These are phyloP conservation scores for Solanum boliviense DNA, from an alignment of 257 asterid species.

Conservation along the genomic window DNA sequence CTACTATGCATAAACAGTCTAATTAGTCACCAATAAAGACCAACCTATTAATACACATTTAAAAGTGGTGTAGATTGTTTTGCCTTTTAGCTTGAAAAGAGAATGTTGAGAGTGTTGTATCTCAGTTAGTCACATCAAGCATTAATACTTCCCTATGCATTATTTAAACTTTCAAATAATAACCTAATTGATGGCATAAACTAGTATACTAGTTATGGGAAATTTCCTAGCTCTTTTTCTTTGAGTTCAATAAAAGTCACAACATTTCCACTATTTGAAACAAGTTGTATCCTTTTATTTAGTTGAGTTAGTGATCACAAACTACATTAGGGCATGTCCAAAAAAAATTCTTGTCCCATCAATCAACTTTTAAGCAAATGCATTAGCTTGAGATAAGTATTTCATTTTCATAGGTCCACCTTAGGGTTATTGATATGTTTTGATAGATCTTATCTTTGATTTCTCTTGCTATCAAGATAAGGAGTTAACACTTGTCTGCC, in stretches of 20 bases:
- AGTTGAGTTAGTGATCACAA: not conserved
- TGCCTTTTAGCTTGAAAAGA: constrained; percentile 13
- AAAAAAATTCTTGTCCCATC: not conserved
- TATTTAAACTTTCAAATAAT: not conserved
- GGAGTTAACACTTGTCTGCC: not conserved
- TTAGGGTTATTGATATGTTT: not conserved
- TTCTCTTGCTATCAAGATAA: not conserved
- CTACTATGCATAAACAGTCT: not conserved
- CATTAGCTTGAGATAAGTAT: not conserved
- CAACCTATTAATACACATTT: not conserved
- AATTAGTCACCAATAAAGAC: not conserved
- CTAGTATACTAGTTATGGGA: not conserved
- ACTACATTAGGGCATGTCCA: not conserved
- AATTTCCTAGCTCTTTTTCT: not conserved
- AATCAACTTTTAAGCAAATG: not conserved
- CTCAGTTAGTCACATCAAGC: constrained; percentile 25
- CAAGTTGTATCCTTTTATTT: not conserved
- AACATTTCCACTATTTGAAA: not conserved
- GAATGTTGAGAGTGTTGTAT: constrained; percentile 17
- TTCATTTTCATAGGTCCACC: not conserved
- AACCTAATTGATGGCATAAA: not conserved
- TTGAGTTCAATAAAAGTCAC: not conserved
- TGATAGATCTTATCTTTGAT: constrained; percentile 1
- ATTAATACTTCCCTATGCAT: constrained; percentile 7
- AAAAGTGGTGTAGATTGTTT: not conserved